phyloP scores from a whole-genome alignment of 176 grass and related monocot species.

The Carex scoparia region DNA sequence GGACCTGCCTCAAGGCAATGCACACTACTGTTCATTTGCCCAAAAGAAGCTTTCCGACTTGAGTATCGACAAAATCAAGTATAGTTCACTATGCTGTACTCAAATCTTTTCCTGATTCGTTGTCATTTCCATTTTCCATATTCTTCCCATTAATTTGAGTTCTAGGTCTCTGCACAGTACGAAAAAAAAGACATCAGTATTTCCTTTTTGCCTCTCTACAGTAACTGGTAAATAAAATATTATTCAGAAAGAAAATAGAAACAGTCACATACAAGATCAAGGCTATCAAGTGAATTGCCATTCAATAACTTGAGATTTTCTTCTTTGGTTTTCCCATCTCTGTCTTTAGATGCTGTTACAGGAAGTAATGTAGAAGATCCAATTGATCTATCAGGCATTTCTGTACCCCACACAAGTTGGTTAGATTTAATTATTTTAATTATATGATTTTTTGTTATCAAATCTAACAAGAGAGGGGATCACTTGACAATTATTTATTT shows the following conservation, averaged over 20 bases:
- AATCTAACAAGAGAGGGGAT: background rate
- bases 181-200: constrained; percentile 20
- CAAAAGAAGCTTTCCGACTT: background rate
- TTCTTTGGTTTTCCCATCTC: constrained; percentile 56
- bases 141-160: constrained; percentile 77
- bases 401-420: constrained; percentile 23
- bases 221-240: background rate
- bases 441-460: background rate
- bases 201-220: background rate
- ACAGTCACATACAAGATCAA: constrained; percentile 61
- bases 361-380: constrained; percentile 54
- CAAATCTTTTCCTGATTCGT: constrained; percentile 25
- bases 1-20: background rate
- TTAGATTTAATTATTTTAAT: background rate
- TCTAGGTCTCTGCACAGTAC: constrained; percentile 58
- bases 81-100: constrained; percentile 22
- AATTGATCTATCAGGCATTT: constrained; percentile 76
- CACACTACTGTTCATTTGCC: background rate
- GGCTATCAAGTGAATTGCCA: constrained; percentile 68
- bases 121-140: constrained; percentile 28
- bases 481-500: too few species aligned
- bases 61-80: constrained; percentile 6
- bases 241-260: background rate
- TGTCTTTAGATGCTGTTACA: constrained; percentile 51
- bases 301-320: constrained; percentile 75